Evolutionary conservation across 2,329 filamentous ascomycete species (phyloP), one percentile per base, ranked within the genome.

Genomic region (Pyrenochaeta sp.): DNA sequence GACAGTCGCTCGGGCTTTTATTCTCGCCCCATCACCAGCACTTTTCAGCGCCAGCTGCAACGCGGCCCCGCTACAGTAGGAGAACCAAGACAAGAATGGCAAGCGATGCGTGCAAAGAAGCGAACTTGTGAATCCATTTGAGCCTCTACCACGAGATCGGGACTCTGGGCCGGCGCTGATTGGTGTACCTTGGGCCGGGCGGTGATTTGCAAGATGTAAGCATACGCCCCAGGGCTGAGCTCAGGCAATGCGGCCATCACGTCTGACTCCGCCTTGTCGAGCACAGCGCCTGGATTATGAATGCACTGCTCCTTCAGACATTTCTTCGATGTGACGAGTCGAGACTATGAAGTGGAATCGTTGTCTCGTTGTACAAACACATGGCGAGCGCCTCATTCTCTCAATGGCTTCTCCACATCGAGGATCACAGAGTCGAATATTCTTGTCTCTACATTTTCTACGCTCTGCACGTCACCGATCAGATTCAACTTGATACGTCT

Each of bases 171-270:
- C 24, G 10, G 24, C 28, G 45, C 6, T 47, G 49, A 39, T 52
- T 56, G 44, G 49, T 10, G 9, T 9, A 24, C 24, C 9, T 15
- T 27, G 42, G 32, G 15, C 19, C 19, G 25, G 42, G 24, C 32
- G 36, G 43, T 22, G 39, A n/a, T 40, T 32, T 1, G 4, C 9
- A 47, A 47, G 25, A 54, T 12, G 48, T 56, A 52, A 52, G 43
- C 48, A 32, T 44, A 37, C 24, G 43, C 43, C 54, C 54, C 25
- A n/a, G 24, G 42, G 9, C 42, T 10, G 25, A 43, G 25, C 22
- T 15, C 7, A n/a, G 2, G 42, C 9, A 13, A 39, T 19, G 36
- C 36, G 13, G 15, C 15, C 36, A 8, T 4, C 4, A 5, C 13
- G 36, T 5, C 36, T 39, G 15, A 39, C 15, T 39, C 13, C 36